Conservation (phyloP, 768 basidiomycete genomes). For the Tylopilus vinaceipallidus region DNA sequence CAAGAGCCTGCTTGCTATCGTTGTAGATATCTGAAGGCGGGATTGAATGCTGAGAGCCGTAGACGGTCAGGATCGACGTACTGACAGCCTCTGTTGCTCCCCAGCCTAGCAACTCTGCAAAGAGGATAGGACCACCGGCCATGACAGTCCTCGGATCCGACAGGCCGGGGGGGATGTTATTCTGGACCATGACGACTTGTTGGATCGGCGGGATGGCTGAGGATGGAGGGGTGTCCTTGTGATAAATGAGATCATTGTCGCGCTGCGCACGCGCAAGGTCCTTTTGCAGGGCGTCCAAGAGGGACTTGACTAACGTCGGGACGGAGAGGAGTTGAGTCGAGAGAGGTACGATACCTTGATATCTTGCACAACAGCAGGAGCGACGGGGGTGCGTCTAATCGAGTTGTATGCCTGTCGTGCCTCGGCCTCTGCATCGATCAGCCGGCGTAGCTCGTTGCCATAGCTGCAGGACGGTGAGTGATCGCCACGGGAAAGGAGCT, state of each 20-base stretch:
- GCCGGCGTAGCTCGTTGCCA: slow-evolving; percentile 80
- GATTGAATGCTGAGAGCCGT: neutral
- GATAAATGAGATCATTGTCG: slow-evolving; percentile 96
- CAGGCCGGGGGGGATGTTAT: slow-evolving; percentile 54
- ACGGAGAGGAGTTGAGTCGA: neutral
- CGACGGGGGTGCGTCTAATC: slow-evolving; percentile 61
- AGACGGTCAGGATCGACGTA: slow-evolving; percentile 36
- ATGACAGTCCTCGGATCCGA: slow-evolving; percentile 55
- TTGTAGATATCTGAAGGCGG: slow-evolving; percentile 71
- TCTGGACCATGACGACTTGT: slow-evolving; percentile 63
- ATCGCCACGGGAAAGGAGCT: neutral
- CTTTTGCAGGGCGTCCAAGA: slow-evolving; percentile 68
- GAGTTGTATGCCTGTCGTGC: slow-evolving; percentile 70
- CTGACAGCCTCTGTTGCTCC: slow-evolving; percentile 89
- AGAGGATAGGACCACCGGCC: slow-evolving; percentile 56
- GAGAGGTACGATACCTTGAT: slow-evolving; percentile 53
- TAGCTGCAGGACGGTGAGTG: slow-evolving; percentile 51
- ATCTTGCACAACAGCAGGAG: slow-evolving; percentile 69
- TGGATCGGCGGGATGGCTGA: slow-evolving; percentile 65
- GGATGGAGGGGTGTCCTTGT: slow-evolving; percentile 76
- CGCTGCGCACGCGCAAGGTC: slow-evolving; percentile 70
- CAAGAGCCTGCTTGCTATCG: slow-evolving; percentile 68
- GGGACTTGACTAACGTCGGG: slow-evolving; percentile 49
- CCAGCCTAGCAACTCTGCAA: slow-evolving; percentile 76
- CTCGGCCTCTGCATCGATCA: slow-evolving; percentile 62